phyloP scores from a whole-genome alignment of 164 flowering plant genomes.

The Nelumbo lutea region DNA sequence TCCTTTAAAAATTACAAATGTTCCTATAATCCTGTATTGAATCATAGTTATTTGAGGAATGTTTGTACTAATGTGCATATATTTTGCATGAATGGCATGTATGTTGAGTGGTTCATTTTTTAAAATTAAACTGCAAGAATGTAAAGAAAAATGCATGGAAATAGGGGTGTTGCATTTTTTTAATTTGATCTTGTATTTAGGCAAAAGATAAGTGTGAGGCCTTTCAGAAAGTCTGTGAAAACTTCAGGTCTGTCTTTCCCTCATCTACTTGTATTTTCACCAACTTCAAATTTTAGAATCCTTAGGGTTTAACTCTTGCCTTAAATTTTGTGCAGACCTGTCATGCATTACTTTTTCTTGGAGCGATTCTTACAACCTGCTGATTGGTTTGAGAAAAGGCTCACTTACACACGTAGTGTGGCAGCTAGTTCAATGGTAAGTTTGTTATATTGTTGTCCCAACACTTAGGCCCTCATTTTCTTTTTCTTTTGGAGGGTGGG shows the following conservation, averaged over 20 bases:
- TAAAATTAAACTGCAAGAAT: not conserved
- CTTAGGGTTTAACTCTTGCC: conserved; percentile 2
- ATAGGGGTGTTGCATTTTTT: too few species aligned
- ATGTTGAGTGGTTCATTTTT: not conserved
- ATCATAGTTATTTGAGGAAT: not conserved
- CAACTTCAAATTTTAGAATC: not conserved
- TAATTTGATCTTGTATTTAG: conserved; percentile 29
- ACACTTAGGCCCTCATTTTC: not conserved
- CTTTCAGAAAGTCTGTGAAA: conserved; percentile 73
- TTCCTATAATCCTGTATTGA: not conserved
- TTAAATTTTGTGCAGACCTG: conserved; percentile 64
- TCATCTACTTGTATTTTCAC: not conserved
- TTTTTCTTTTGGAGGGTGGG: not conserved
- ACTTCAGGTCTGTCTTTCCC: conserved; percentile 62
- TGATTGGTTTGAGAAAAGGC: conserved; percentile 94
- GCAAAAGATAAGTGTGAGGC: conserved; percentile 84
- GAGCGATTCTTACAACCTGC: conserved; percentile 90
- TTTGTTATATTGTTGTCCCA: conserved; percentile 4
- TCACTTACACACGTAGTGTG: conserved; percentile 90
- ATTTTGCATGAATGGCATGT: not conserved
- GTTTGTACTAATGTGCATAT: not conserved
- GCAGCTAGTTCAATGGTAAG: conserved; percentile 98
- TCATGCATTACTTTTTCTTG: conserved; percentile 91
- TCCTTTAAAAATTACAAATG: not conserved
- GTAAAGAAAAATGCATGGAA: not conserved